phyloP scores from a whole-genome alignment of 179 eudicot species.

The Camellia oleifera region DNA sequence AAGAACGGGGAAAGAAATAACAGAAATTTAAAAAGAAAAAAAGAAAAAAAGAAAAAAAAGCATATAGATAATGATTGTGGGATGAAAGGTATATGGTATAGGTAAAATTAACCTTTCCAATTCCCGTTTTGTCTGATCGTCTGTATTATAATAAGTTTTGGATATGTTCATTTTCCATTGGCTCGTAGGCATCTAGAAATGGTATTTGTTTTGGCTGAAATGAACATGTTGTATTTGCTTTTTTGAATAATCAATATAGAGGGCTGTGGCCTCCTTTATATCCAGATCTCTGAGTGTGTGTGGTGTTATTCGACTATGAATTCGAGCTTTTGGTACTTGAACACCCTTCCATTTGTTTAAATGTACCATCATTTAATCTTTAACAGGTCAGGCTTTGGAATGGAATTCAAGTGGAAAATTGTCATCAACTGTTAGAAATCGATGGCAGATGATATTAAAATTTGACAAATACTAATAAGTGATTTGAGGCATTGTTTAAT shows the following conservation, averaged over 20 bases:
- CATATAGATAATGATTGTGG: background rate
- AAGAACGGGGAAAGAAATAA: constrained; percentile 17
- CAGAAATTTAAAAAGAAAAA: background rate
- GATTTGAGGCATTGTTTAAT: too few relatives aligned
- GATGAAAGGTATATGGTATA: constrained; percentile 22
- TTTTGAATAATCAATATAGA: constrained; percentile 4
- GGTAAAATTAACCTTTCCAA: constrained; percentile 12
- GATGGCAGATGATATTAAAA: background rate
- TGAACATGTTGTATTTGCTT: constrained; percentile 22
- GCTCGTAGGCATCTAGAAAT: constrained; percentile 9
- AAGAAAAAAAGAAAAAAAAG: too few relatives aligned
- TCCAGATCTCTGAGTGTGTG: background rate
- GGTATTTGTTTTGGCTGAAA: constrained; percentile 16
- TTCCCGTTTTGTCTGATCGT: constrained; percentile 4
- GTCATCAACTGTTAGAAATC: background rate
- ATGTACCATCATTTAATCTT: background rate
- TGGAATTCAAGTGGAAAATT: background rate
- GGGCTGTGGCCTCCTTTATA: background rate
- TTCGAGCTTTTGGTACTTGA: background rate
- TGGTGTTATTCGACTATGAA: too few relatives aligned
- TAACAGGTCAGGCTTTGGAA: background rate
- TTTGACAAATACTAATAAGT: too few relatives aligned
- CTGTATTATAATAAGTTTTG: constrained; percentile 7
- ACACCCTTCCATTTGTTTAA: background rate
- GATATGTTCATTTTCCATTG: constrained; percentile 9